These are phyloP conservation scores for Alternaria gaisen DNA, from an alignment of 2,329 filamentous ascomycete species.

Conservation along the genomic window DNA sequence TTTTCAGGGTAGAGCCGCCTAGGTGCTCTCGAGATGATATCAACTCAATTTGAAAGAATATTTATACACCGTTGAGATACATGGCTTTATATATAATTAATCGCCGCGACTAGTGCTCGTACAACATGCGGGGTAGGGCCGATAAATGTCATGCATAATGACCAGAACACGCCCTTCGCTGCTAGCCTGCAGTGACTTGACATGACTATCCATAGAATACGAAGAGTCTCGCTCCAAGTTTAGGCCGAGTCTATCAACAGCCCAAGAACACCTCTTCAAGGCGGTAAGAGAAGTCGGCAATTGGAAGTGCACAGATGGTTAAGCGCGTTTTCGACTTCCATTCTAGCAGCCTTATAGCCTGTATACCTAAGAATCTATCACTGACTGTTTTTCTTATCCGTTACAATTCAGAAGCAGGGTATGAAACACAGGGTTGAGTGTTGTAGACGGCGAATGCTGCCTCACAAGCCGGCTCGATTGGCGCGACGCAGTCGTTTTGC, in stretches of 20 bases:
- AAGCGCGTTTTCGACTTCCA: background rate
- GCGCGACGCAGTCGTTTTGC: background rate
- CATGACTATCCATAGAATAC: background rate
- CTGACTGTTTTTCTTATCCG: no score
- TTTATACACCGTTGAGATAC: background rate
- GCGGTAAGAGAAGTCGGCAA: background rate
- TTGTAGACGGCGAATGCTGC: accelerated
- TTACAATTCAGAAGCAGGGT: no score
- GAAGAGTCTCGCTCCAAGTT: background rate
- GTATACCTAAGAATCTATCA: no score
- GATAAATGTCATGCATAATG: background rate
- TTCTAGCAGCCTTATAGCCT: no score
- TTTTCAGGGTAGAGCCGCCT: background rate
- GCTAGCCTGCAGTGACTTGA: background rate
- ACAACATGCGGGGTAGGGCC: background rate
- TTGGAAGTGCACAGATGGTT: no score
- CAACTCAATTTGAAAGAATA: background rate
- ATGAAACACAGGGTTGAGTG: no score
- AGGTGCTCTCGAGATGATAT: background rate
- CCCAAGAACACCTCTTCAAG: background rate
- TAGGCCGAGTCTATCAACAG: background rate
- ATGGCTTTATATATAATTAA: no score
- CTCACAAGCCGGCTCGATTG: background rate
- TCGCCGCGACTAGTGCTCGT: background rate
- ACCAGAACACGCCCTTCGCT: background rate